Base-by-base conservation (phyloP, 2,329 filamentous ascomycete genomes). In the Colletotrichum gigasporum region DNA sequence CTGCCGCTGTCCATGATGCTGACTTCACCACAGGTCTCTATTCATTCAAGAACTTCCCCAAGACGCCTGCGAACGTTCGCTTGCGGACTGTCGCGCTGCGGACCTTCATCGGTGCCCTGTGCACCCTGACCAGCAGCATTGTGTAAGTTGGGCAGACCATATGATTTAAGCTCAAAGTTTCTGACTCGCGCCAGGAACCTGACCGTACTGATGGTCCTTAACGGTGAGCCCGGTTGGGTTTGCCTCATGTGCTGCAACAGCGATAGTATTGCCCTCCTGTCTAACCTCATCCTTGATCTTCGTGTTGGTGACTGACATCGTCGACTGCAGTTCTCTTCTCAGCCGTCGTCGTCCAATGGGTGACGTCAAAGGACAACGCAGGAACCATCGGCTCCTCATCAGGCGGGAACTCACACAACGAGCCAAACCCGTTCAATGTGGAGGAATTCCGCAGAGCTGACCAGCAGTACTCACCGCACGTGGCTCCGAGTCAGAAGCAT, bases 201-300 rank as follows among this genome's bases (percentile, higher is more conserved):
- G 3, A 82, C 83, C 3, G 80, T 90, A 0, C 74, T 90, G 1
- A 84, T 88, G 79, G 80, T 80, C 1, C 79, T 90, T 2, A 75
- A 86, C 22, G 87, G 87, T 11, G 87, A 90, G 70, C 87, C 85
- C 2, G 87, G 84, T 3, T 90, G 87, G 87, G 81, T 90, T 3
- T 90, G 87, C 68, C 79, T 90, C 4, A 87, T 89, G 78, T 87
- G 86, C 69, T 91, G 88, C 71, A 90, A 90, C 69, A 80, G 82
- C 66, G 88, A 90, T 71, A 83, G 87, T 87, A 73, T 70, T 81
- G 75, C 28, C 63, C 16, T 26, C 12, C 41, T 26, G 41, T 20
- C 18, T 8, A 18, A 51, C 47, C 45, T 16, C 22, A 14, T 22
- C 34, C 32, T 24, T 24, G 24, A 24, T 26, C 16, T 20, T 9